Evolutionary conservation across 257 asterid species (phyloP).

Genomic region (Handroanthus guayacan): DNA sequence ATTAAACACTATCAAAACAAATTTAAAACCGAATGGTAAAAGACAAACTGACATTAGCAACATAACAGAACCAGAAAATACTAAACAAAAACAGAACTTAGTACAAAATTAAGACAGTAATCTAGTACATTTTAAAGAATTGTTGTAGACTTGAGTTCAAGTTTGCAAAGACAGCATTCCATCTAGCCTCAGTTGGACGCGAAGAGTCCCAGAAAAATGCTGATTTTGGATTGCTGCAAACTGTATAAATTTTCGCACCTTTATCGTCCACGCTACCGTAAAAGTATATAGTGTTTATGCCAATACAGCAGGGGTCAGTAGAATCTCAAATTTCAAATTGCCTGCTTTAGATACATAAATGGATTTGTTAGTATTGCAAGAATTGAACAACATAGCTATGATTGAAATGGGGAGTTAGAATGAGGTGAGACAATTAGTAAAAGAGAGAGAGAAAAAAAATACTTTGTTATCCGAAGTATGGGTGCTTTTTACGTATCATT

Average conservation of each 20-base stretch:
- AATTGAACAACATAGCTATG: neutral
- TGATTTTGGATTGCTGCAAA: slow-evolving; percentile 65
- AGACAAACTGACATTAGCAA: neutral
- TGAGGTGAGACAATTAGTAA: no score
- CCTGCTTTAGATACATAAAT: slow-evolving; percentile 47
- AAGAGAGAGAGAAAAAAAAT: no score
- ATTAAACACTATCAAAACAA: neutral
- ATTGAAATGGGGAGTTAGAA: no score
- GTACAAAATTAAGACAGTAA: neutral
- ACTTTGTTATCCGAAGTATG: no score
- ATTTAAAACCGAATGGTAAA: neutral
- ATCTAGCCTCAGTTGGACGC: slow-evolving; percentile 94
- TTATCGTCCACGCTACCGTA: slow-evolving; percentile 65
- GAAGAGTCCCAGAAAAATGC: slow-evolving; percentile 82
- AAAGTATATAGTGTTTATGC: slow-evolving; percentile 44
- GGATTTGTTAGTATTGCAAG: neutral
- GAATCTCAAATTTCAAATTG: slow-evolving; percentile 56
- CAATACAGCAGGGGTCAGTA: slow-evolving; percentile 84
- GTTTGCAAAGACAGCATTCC: slow-evolving; percentile 63
- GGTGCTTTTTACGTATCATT: no score
- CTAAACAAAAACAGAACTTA: neutral
- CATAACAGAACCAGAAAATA: neutral
- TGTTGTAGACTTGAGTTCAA: slow-evolving; percentile 54
- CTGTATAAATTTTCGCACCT: slow-evolving; percentile 68
- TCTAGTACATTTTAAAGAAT: slow-evolving; percentile 31